Base-by-base conservation (phyloP, 2,329 filamentous ascomycete species). In the Calcarisporium arbuscula region DNA sequence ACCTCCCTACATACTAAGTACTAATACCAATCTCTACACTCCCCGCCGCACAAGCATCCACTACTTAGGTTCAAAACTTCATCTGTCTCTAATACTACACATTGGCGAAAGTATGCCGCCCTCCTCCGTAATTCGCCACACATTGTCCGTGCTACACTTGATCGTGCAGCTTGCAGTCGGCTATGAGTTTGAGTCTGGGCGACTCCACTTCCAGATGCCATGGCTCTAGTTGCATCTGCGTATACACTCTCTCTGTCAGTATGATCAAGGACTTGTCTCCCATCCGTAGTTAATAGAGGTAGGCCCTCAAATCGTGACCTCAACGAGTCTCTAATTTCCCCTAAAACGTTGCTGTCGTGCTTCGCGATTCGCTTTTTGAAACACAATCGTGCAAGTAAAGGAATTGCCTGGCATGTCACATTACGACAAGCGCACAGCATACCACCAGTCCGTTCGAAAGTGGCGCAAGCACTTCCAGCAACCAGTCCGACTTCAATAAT, bases 361-460 rank as follows among this genome's bases (percentile, higher is more conserved):
- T 18, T 9, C 10, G 15, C 8, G 14, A 36, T 36, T 4, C 34
- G 29, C 5, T 19, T 21, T 22, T 36, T 30, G 12, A 28, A 14
- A 7, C 34, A 36, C 14, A 36, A 18, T 17, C 17, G 20, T 4
- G 34, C 12, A n/a, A 36, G 34, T 30, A 36, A 11, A 3, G 19
- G 3, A 15, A 19, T 8, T 18, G 19, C 30, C 30, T 36, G 28
- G 12, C 34, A 36, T 15, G 34, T 15, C 15, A 15, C 22, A 9
- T 9, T 15, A 8, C 28, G 19, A 25, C 34, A 36, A 2, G 34
- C 34, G 22, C 34, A 36, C 29, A 36, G 7, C 9, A 27, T 25
- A 8, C 34, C 34, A 14, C 34, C 28, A 8, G 30, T 18, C 17
- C 34, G 34, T 23, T 36, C 34, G 22, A 36, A 36, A 7, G 34